Conservation (phyloP, 305 asterid species). For the Fraxinus baroniana region DNA sequence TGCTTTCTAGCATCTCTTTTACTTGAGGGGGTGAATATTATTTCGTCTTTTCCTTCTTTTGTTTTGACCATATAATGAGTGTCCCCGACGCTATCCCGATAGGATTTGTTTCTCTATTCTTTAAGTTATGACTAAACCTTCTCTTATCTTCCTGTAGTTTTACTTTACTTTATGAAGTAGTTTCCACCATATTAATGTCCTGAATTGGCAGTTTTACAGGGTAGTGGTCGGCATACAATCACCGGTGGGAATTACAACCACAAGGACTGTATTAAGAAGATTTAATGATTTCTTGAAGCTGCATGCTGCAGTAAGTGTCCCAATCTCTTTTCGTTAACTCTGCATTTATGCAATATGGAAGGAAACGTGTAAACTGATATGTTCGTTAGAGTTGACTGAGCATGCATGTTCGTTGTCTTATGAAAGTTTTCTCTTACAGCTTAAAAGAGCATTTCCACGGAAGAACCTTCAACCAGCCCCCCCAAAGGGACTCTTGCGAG, state of each 20-base stretch:
- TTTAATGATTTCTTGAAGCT: constrained; percentile 92
- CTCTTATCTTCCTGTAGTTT: background rate
- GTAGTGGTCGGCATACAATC: constrained; percentile 94
- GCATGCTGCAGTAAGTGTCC: constrained; percentile 78
- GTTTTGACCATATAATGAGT: background rate
- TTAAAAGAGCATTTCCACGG: constrained; percentile 69
- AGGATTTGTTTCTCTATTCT: background rate
- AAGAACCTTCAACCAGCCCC: constrained; percentile 83
- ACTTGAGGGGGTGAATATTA: background rate
- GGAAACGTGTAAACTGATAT: constrained; percentile 7
- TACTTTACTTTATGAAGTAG: background rate
- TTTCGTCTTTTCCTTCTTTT: background rate
- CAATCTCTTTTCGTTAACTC: background rate
- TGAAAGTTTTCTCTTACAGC: constrained; percentile 47
- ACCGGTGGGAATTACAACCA: constrained; percentile 80
- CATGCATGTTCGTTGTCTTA: constrained; percentile 10
- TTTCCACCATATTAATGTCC: constrained; percentile 36
- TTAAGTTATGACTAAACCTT: background rate
- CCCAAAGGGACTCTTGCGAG: constrained; percentile 78
- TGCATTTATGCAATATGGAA: background rate
- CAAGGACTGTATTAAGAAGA: constrained; percentile 85
- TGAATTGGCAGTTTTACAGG: constrained; percentile 90
- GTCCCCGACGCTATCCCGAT: background rate
- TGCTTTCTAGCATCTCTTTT: background rate
- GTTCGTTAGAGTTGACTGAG: constrained; percentile 17